Conservation (phyloP, 2,329 filamentous ascomycete species). For the Phialocephala sp. region DNA sequence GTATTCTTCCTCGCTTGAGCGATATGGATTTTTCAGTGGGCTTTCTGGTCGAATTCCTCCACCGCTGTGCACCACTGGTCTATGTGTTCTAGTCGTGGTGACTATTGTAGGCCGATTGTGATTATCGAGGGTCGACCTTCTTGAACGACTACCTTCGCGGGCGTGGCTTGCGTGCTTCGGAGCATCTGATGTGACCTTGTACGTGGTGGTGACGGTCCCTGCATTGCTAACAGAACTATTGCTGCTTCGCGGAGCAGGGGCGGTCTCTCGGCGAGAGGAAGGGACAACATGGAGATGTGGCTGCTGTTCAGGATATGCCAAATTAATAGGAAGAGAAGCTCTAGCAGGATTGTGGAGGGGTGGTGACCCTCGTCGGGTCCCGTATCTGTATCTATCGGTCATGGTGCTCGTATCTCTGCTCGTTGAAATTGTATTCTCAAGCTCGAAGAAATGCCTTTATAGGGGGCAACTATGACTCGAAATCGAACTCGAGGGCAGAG, state of each 20-base stretch:
- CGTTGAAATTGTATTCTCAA: not conserved
- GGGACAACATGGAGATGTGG: slow-evolving; percentile 60
- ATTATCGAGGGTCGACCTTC: slow-evolving; percentile 56
- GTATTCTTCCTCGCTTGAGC: slow-evolving; percentile 58
- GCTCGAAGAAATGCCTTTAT: not conserved
- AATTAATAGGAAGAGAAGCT: slow-evolving; percentile 56
- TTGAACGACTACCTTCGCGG: slow-evolving; percentile 55
- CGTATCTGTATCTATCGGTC: slow-evolving; percentile 54
- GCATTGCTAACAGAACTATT: slow-evolving; percentile 39
- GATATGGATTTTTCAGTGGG: slow-evolving; percentile 58
- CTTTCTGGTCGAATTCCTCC: slow-evolving; percentile 49
- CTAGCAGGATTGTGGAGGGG: slow-evolving; percentile 56
- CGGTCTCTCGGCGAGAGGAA: slow-evolving; percentile 43
- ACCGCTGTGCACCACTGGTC: slow-evolving; percentile 38
- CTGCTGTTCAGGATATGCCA: slow-evolving; percentile 23
- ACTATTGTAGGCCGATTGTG: slow-evolving; percentile 54
- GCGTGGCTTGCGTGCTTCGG: slow-evolving; percentile 53
- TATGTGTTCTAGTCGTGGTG: slow-evolving; percentile 54
- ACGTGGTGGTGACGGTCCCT: slow-evolving; percentile 56
- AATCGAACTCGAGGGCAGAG: not conserved
- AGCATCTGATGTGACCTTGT: slow-evolving; percentile 61
- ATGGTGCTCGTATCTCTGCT: slow-evolving; percentile 44
- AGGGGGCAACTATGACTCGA: slow-evolving; percentile 1
- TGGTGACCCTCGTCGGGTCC: slow-evolving; percentile 48
- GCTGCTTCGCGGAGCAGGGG: slow-evolving; percentile 45